Conservation (phyloP, 1,139 yeast species). For the Geotrichum bryndzae region DNA sequence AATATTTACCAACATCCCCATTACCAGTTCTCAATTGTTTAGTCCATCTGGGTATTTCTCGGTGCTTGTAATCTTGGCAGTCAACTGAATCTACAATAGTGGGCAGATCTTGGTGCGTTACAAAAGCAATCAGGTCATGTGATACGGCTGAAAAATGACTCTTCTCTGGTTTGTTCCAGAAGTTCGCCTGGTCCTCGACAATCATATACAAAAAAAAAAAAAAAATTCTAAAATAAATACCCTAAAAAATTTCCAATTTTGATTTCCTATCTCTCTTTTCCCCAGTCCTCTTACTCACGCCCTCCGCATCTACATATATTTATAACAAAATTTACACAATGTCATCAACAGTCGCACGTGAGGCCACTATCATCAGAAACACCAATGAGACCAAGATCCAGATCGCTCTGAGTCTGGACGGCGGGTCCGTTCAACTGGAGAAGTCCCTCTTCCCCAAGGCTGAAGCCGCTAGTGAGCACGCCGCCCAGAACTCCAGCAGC, state of each 20-base stretch:
- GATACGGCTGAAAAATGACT: neutral
- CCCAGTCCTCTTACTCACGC: too few species aligned
- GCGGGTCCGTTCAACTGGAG: slow-evolving; percentile 63
- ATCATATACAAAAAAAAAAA: neutral
- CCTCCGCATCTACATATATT: neutral
- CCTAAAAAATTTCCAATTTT: neutral
- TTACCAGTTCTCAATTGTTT: too few species aligned
- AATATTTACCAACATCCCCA: too few species aligned
- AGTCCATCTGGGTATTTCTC: too few species aligned
- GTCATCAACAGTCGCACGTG: slow-evolving; percentile 25
- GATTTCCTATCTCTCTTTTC: too few species aligned
- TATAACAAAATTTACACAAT: neutral
- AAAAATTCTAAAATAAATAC: neutral
- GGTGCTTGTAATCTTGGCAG: too few species aligned
- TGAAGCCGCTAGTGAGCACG: slow-evolving; percentile 43
- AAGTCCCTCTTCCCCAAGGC: slow-evolving; percentile 43
- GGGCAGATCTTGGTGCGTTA: too few species aligned
- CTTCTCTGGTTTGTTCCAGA: neutral
- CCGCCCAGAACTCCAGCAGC: slow-evolving; percentile 52
- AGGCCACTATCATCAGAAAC: slow-evolving; percentile 57
- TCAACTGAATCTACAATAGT: too few species aligned
- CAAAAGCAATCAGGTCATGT: neutral
- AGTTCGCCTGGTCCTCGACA: neutral
- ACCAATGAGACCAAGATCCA: slow-evolving; percentile 95
- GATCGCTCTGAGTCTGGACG: slow-evolving; percentile 76